Base-by-base conservation (phyloP, 305 asterid genomes). In the Rubia balearica region DNA sequence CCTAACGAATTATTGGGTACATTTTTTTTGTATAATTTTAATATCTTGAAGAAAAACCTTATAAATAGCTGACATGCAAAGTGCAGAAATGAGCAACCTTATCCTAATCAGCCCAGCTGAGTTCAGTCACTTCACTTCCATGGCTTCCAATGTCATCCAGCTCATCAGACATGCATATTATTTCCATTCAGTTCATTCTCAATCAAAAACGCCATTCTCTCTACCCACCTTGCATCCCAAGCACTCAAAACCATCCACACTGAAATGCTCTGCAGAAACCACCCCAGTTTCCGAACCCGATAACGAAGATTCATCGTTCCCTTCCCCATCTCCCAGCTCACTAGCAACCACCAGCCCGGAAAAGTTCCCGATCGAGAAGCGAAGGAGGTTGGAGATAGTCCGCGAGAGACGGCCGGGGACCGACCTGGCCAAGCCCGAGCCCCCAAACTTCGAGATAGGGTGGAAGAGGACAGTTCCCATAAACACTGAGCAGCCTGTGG, bases 391-490 rank as follows among this genome's bases (percentile, higher is more conserved):
- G 0, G 90, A 86, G 56, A 91, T 91, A 38, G 77, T 83, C 53
- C 91, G 96, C 0, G 90, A 92, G 40, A 62, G 89, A 21, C 78
- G 81, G 69, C 70, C 87, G 2, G 75, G 80, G 77, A 61, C 66
- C 0, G 89, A 86, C 9, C 85, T 90, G 0, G 83, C 63, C 41
- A 86, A 83, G 51, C 90, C 90, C 0, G 97, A 90, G 77, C 96
- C 96, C 8, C 85, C 79, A 0, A 91, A 91, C 62, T 85, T 85
- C 43, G 98, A 91, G 83, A 85, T 89, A 12, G 96, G 96, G 5
- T 92, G 97, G 96, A 90, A 92, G 80, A 80, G 97, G 49, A 92
- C 89, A 0, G 88, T 85, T 79, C 89, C 87, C 0, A 87, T 90
- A 38, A 81, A 82, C 0, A 30, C 82, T 69, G 98, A 92, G 86